Evolutionary conservation across 1,284 basidiomycete genomes (phyloP).

Genomic region (Moniliophthora roreri): DNA sequence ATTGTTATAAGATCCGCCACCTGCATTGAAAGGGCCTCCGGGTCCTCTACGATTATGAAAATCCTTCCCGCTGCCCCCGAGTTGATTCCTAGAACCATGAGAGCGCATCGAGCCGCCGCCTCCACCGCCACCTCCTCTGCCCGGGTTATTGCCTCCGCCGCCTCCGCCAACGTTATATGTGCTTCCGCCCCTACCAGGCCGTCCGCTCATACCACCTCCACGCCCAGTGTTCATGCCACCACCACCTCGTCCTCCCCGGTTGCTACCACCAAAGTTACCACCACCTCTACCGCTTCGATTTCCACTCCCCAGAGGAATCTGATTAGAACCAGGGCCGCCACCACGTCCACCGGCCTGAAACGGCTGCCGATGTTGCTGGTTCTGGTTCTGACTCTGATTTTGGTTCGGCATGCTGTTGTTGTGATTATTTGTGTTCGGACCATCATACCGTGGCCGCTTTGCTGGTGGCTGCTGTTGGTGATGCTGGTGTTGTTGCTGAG

Average conservation of each 20-base stretch:
- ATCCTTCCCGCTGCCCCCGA: constrained; percentile 54
- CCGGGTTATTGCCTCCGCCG: too few species aligned
- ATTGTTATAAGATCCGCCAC: constrained; percentile 34
- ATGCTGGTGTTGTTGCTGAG: constrained; percentile 58
- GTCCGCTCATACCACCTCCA: too few species aligned
- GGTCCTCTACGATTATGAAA: constrained; percentile 57
- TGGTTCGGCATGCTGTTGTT: constrained; percentile 38
- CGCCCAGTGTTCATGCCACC: too few species aligned
- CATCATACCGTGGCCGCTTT: constrained; percentile 84
- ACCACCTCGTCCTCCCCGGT: too few species aligned
- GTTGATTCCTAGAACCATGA: constrained; percentile 48
- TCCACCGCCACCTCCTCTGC: constrained; percentile 24
- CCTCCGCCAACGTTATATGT: too few species aligned
- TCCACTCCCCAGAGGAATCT: constrained; percentile 30
- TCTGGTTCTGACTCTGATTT: constrained; percentile 42
- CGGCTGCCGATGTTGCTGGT: constrained; percentile 41
- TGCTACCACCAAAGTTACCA: constrained; percentile 24
- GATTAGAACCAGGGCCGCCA: constrained; percentile 45
- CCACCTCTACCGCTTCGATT: constrained; percentile 8
- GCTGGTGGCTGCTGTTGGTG: constrained; percentile 75
- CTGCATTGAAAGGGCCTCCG: constrained; percentile 59
- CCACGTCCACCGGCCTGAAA: constrained; percentile 36
- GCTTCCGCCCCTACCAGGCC: constrained; percentile 18
- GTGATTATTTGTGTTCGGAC: constrained; percentile 54
- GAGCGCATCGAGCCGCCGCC: constrained; percentile 31